These are phyloP conservation scores for Aspergillus nomiae DNA, from an alignment of 2,329 filamentous ascomycete genomes.

Conservation along the genomic window DNA sequence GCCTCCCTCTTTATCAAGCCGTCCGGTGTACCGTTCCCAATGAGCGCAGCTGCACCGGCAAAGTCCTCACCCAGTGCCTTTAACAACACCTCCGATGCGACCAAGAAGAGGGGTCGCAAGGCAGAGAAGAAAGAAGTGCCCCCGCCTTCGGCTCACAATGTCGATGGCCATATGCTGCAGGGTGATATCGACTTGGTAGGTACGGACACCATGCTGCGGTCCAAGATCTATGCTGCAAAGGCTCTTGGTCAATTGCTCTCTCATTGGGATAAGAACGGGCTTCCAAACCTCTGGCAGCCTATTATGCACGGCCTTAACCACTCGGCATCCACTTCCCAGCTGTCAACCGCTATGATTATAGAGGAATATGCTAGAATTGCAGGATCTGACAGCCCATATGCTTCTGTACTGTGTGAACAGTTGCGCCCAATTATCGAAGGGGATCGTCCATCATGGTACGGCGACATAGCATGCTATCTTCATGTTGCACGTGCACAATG, in stretches of 20 bases:
- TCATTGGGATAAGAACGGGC: constrained; percentile 63
- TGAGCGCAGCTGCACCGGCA: constrained; percentile 39
- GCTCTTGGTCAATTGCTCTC: constrained; percentile 86
- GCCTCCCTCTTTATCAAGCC: constrained; percentile 86
- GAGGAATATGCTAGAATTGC: constrained; percentile 78
- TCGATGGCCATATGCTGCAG: constrained; percentile 97
- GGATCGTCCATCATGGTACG: constrained; percentile 79
- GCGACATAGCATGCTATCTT: constrained; percentile 85
- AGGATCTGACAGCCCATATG: constrained; percentile 36
- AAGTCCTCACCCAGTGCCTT: constrained; percentile 47
- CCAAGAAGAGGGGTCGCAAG: constrained; percentile 76
- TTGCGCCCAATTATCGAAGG: constrained; percentile 77
- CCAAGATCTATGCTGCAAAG: constrained; percentile 80
- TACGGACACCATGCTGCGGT: constrained; percentile 82
- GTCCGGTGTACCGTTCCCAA: constrained; percentile 79
- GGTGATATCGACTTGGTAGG: constrained; percentile 95
- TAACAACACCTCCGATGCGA: constrained; percentile 59
- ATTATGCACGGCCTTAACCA: constrained; percentile 70
- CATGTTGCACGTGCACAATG: constrained; percentile 90
- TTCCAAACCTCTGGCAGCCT: constrained; percentile 61
- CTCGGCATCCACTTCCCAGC: constrained; percentile 79
- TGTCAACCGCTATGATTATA: constrained; percentile 78
- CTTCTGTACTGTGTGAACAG: constrained; percentile 51
- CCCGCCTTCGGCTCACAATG: constrained; percentile 77
- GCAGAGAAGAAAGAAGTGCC: constrained; percentile 79